Evolutionary conservation across 768 basidiomycete genomes (phyloP).

Genomic region (Lentinus tigrinus): DNA sequence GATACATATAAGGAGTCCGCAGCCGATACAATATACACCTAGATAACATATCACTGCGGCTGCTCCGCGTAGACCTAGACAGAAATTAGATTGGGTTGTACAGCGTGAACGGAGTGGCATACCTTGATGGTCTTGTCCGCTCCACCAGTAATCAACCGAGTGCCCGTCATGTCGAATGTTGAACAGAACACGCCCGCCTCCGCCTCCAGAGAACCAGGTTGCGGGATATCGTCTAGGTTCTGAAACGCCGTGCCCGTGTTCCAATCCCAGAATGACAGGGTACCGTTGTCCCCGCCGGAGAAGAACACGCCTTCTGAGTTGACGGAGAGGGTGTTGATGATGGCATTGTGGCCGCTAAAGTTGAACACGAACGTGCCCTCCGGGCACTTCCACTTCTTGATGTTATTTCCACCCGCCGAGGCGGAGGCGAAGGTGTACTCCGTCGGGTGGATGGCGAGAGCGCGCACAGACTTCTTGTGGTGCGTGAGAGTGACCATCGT

Average conservation of each 20-base stretch:
- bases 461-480: conserved; percentile 97
- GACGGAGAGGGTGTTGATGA: conserved; percentile 93
- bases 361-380: conserved; percentile 96
- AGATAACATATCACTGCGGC: conserved; percentile 36
- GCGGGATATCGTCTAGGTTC: conserved; percentile 88
- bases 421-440: conserved; percentile 97
- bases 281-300: conserved; percentile 94
- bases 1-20: not conserved
- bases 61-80: conserved; percentile 71
- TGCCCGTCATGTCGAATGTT: conserved; percentile 94
- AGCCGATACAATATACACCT: conserved; percentile 6
- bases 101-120: conserved; percentile 21
- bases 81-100: not conserved
- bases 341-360: conserved; percentile 94
- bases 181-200: conserved; percentile 97
- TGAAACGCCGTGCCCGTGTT: conserved; percentile 94
- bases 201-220: conserved; percentile 96
- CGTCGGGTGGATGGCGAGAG: conserved; percentile 91
- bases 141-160: conserved; percentile 90
- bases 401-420: conserved; percentile 98
- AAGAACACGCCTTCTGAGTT: conserved; percentile 97
- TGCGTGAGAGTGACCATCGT: conserved; percentile 97
- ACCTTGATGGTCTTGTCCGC: conserved; percentile 99
- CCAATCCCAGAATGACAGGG: conserved; percentile 93
- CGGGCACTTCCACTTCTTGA: conserved; percentile 99